Base-by-base conservation (phyloP, 345 rosid species). In the Boechera retrofracta region DNA sequence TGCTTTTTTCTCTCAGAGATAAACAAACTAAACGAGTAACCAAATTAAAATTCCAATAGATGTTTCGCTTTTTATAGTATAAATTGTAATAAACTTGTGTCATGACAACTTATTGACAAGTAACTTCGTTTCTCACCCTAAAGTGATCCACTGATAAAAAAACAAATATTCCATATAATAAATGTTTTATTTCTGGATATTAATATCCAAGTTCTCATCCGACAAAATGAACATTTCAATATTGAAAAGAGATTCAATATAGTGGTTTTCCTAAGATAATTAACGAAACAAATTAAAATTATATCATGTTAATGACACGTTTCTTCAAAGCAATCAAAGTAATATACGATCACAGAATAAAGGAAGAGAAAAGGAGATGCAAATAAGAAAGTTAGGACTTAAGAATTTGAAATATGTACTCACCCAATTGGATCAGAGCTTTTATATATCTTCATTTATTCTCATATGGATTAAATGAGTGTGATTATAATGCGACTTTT, bases 341-440 rank as follows among this genome's bases (percentile, higher is more conserved):
- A 54, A 55, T 28, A 47, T 65, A 51, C 21, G 71, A 54, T 39
- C 51, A 55, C 52, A 69, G 26, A 9, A 26, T 54, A 52, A 35
- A 10, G n/a, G 5, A 54, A 62, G 62, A 68, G 16, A 41, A 69
- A 52, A 69, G 32, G 61, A 70, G 64, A 11, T 62, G 49, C 53
- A 71, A 10, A 26, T 29, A 13, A 48, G 53, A 66, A 72, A 72
- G 73, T 39, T 48, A 49, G 49, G 70, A 68, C 56, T 60, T 52
- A 56, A 15, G 53, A 44, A 64, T 64, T 26, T 78, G 81, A 59
- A 51, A 58, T 72, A 49, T 78, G 81, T 72, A 64, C 18, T 58
- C 51, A 73, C 5, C 24, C 31, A 49, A 36, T 64, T 78, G 81
- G 77, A 65, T 78, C 49, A 10, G 5, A 71, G 63, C 56, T 77